Evolutionary conservation across 306 rosid species (phyloP).

Genomic region (Carpinus viminea): DNA sequence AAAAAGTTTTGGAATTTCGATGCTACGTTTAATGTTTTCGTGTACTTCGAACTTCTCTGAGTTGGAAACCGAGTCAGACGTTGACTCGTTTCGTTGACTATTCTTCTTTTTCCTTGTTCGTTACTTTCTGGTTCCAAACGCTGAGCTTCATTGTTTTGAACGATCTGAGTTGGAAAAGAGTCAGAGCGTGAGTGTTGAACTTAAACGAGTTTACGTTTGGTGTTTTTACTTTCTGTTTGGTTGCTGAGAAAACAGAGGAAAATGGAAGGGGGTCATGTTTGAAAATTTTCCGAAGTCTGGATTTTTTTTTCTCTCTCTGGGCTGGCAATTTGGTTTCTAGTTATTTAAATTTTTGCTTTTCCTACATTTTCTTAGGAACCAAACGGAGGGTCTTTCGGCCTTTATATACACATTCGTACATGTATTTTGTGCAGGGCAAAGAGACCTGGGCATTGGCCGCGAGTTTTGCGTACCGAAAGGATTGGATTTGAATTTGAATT

Average conservation of each 20-base stretch:
- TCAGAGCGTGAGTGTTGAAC: not conserved
- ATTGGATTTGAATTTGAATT: conserved; percentile 26
- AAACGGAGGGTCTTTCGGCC: conserved; percentile 4
- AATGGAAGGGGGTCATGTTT: conserved; percentile 3
- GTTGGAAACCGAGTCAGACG: conserved; percentile 6
- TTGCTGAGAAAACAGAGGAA: conserved; percentile 28
- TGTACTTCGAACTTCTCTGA: not conserved
- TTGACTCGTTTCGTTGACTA: conserved; percentile 17
- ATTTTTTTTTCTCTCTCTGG: too few relatives aligned
- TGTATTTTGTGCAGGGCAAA: not conserved
- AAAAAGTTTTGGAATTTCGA: not conserved
- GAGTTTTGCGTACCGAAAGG: conserved; percentile 21
- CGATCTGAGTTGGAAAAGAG: conserved; percentile 10
- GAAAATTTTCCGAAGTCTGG: not conserved
- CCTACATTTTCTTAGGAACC: conserved; percentile 20
- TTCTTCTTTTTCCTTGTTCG: not conserved
- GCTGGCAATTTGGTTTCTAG: not conserved
- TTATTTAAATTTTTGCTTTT: conserved; percentile 10
- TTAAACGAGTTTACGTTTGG: not conserved
- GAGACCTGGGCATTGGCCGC: conserved; percentile 19
- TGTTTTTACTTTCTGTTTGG: conserved; percentile 15
- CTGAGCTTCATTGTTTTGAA: not conserved
- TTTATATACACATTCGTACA: not conserved
- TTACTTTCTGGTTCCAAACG: not conserved
- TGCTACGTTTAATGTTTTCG: not conserved